A percentile compares a stretch with the other conserved stretches of the same genome.
phyloP scores from a whole-genome alignment of 805 yeast genomes.

The Saccharomycopsis sp. region DNA sequence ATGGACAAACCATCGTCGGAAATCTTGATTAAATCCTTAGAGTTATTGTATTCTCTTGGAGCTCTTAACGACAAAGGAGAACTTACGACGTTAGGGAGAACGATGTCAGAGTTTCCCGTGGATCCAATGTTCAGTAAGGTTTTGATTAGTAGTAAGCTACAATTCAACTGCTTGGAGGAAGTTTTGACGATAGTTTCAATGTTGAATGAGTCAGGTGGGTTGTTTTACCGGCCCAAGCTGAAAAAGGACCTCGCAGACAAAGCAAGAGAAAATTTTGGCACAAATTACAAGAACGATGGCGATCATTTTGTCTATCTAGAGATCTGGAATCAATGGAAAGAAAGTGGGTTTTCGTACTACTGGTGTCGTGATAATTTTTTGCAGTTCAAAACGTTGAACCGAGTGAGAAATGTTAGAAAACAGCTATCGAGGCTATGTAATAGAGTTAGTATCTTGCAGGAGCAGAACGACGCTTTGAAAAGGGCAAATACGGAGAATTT shows the following conservation, averaged over 20 bases:
- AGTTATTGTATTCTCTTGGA: conserved; percentile 76
- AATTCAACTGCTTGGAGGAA: conserved; percentile 56
- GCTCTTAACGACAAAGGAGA: conserved; percentile 78
- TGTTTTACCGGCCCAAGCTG: conserved; percentile 67
- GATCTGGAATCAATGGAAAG: conserved; percentile 71
- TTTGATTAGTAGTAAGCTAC: conserved; percentile 48
- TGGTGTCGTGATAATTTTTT: conserved; percentile 87
- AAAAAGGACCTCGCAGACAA: conserved; percentile 60
- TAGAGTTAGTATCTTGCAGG: conserved; percentile 34
- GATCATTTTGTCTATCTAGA: conserved; percentile 76
- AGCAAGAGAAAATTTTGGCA: conserved; percentile 48
- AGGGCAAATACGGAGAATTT: conserved; percentile 21
- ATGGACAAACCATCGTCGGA: conserved; percentile 83
- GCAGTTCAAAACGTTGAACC: conserved; percentile 62
- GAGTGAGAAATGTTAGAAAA: conserved; percentile 63
- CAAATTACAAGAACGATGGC: conserved; percentile 40
- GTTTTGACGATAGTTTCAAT: conserved; percentile 71
- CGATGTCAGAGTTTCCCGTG: conserved; percentile 88
- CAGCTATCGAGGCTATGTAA: conserved; percentile 62
- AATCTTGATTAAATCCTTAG: conserved; percentile 67
- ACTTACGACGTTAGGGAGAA: conserved; percentile 68
- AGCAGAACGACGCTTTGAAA: conserved; percentile 29
- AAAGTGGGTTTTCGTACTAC: conserved; percentile 53
- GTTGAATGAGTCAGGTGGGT: conserved; percentile 69
- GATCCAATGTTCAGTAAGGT: conserved; percentile 86